Percentiles rank a stretch among this genome's conserved stretches.
These are phyloP conservation scores for Angomonas deanei DNA, from an alignment of 208 protist species.

Conservation along the genomic window DNA sequence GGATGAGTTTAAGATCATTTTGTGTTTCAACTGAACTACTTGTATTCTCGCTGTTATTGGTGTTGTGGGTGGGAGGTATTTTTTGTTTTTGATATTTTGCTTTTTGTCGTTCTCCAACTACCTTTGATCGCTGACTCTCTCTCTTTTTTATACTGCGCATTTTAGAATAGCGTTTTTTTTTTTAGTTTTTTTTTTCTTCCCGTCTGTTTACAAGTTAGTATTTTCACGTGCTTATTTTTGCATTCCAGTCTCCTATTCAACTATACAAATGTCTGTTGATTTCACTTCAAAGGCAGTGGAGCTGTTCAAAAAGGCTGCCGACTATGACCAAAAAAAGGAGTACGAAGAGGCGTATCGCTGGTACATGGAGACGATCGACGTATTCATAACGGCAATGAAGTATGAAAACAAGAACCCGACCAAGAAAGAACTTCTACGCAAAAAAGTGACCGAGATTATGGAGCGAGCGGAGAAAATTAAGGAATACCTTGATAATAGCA, in stretches of 20 bases:
- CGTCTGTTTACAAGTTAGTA: not conserved
- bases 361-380: slow-evolving; percentile 94
- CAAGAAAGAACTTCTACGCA: slow-evolving; percentile 89
- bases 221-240: not conserved
- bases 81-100: too few species aligned
- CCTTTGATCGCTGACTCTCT: too few species aligned
- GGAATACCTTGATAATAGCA: slow-evolving; percentile 83
- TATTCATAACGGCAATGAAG: slow-evolving; percentile 94
- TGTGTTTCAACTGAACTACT: too few species aligned
- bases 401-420: slow-evolving; percentile 93
- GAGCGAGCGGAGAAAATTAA: slow-evolving; percentile 95
- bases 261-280: slow-evolving; percentile 70
- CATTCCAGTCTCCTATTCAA: not conserved
- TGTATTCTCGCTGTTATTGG: too few species aligned
- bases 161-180: not conserved
- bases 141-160: too few species aligned
- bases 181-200: slow-evolving; percentile 11
- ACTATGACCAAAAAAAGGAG: slow-evolving; percentile 88
- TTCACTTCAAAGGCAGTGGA: slow-evolving; percentile 93
- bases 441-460: slow-evolving; percentile 92
- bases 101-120: too few species aligned
- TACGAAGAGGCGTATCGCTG: slow-evolving; percentile 91
- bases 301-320: slow-evolving; percentile 89
- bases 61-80: too few species aligned
- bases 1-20: too few species aligned